Percentiles rank a stretch among this genome's conserved stretches.
Conservation (phyloP, 371 early-diverging fungal species). For the Mucor irregularis region DNA sequence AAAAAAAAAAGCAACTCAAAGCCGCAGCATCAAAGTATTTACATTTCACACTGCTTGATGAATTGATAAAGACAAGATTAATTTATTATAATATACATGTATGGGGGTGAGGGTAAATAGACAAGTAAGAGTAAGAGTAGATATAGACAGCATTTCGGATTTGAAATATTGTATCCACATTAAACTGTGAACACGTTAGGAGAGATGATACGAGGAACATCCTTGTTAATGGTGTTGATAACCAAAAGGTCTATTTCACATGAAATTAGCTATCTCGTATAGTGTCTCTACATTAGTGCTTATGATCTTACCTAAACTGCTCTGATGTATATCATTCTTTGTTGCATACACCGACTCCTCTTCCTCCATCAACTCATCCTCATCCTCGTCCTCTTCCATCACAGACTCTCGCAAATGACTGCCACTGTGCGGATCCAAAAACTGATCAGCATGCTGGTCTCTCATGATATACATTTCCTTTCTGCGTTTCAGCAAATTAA, state of each 20-base stretch:
- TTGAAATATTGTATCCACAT: no score
- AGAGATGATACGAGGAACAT: conserved; percentile 17
- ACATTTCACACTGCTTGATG: no score
- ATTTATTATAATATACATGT: no score
- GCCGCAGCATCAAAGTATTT: no score
- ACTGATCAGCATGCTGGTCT: conserved; percentile 8
- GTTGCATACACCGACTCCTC: neutral
- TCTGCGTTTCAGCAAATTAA: conserved; percentile 14
- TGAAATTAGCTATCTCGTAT: neutral
- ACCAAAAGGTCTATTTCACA: conserved; percentile 6
- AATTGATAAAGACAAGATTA: no score
- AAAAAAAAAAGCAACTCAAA: no score
- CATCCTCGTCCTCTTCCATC: neutral
- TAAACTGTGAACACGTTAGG: conserved; percentile 22
- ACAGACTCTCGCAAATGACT: neutral
- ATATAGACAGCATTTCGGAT: no score
- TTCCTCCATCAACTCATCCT: neutral
- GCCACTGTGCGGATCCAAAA: conserved; percentile 2
- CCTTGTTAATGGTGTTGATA: conserved; percentile 13
- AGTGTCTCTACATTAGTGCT: neutral
- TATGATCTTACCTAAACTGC: conserved; percentile 5
- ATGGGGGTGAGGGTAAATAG: no score
- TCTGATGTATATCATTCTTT: no score
- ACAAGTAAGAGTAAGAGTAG: no score
- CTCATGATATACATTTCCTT: conserved; percentile 27